Evolutionary conservation across 2,329 filamentous ascomycete genomes (phyloP), one percentile per base, ranked within the genome.

Genomic region (Myriangium duriaei): DNA sequence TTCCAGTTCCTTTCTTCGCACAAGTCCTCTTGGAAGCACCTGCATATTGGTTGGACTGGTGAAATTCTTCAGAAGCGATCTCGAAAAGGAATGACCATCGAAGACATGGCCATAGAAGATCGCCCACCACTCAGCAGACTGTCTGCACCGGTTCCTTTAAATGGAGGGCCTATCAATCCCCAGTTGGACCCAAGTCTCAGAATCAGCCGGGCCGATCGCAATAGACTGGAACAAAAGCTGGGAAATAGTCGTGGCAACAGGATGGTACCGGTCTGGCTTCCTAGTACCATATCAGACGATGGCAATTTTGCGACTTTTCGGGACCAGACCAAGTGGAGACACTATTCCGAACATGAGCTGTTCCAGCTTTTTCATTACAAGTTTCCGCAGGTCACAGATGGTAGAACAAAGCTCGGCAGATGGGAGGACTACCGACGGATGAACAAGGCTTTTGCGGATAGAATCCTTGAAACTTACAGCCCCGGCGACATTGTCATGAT

Each of bases 311-410:
- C 87, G 36, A 66, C 73, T 26, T 67, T 96, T 46, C 82, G 79
- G 49, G 82, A 94, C 50, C 87, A 95, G 63, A 68, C 70, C 19
- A 71, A 86, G 46, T 96, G 91, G 88, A 74, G 86, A 46, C 74
- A 81, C 29, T 96, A 91, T 59, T 85, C 87, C 11, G 86, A 95
- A 63, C 78, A 87, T 54, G 83, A 94, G 51, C 69, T 96, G 17
- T 95, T 93, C 63, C 86, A 84, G 1, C 71, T 95, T 7, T 86
- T 95, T 56, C 88, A 96, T 61, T 96, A 96, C 69, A 93, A 93
- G 63, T 84, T 91, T 54, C 83, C 93, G 54, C 84, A 87, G 56
- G 85, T 88, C 1, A 83, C 78, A 10, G 83, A 95, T 56, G 86
- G 86, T 24, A 76, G 81, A 48, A 76, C 76, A 12, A 83, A 91